Percentiles rank a stretch among this genome's conserved stretches.
Evolutionary conservation across 2,329 filamentous ascomycete species (phyloP).

Genomic region (Colletotrichum sojae): DNA sequence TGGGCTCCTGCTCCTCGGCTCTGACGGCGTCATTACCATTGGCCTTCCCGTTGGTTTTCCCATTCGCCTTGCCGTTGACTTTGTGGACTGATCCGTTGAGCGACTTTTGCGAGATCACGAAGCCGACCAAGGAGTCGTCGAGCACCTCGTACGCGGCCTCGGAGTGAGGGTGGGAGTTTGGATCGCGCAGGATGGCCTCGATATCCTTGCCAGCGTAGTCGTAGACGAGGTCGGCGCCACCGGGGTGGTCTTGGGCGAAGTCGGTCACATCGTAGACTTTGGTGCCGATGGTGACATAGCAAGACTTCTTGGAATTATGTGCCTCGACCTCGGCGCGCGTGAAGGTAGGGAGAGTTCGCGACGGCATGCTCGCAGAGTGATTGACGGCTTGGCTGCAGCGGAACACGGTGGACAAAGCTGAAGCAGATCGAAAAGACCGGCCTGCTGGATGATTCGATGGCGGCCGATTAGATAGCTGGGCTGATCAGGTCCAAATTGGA

Average conservation of each 20-base stretch:
- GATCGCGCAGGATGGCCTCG: slow-evolving; percentile 84
- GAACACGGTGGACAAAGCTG: slow-evolving; percentile 19
- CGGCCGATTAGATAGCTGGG: slow-evolving; percentile 14
- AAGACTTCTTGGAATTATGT: slow-evolving; percentile 85
- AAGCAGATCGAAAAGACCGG: background rate
- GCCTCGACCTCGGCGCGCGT: slow-evolving; percentile 83
- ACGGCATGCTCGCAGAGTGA: slow-evolving; percentile 72
- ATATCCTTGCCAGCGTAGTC: slow-evolving; percentile 94
- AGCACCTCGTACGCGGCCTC: slow-evolving; percentile 97
- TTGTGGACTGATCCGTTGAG: slow-evolving; percentile 51
- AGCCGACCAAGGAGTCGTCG: slow-evolving; percentile 88
- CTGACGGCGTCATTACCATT: slow-evolving; percentile 53
- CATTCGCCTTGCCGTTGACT: slow-evolving; percentile 53
- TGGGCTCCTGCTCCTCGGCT: slow-evolving; percentile 48
- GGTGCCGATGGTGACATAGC: slow-evolving; percentile 90
- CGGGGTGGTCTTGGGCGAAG: slow-evolving; percentile 92
- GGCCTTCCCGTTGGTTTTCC: slow-evolving; percentile 34
- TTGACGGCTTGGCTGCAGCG: slow-evolving; percentile 26
- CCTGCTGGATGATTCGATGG: background rate
- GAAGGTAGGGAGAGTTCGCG: slow-evolving; percentile 85
- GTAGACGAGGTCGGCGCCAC: slow-evolving; percentile 88
- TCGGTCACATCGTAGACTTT: slow-evolving; percentile 97
- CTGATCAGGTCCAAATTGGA: slow-evolving; percentile 24
- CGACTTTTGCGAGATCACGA: slow-evolving; percentile 75
- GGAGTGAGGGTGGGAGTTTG: slow-evolving; percentile 86